Evolutionary conservation across 176 grass and related monocot genomes (phyloP).

Genomic region (Hyparrhenia diplandra): DNA sequence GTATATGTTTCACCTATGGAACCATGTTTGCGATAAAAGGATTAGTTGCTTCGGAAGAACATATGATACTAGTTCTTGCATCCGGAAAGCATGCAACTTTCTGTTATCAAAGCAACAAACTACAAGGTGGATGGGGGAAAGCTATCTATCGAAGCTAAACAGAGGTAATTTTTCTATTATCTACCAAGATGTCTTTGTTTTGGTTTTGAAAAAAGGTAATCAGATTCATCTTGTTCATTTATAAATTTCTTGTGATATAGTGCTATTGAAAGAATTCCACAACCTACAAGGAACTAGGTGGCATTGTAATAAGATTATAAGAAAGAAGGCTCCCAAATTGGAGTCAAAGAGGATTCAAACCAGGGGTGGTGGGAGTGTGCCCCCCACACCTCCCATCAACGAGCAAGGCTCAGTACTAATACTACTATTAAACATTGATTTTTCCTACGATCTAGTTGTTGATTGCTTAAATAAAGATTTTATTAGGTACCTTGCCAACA

Average conservation of each 20-base stretch:
- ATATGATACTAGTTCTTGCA: constrained; percentile 28
- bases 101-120: constrained; percentile 32
- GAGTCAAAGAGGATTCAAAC: too few species aligned
- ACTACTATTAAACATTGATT: too few species aligned
- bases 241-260: background rate
- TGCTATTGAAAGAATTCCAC: too few species aligned
- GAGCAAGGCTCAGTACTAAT: too few species aligned
- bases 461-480: too few species aligned
- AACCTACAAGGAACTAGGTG: too few species aligned
- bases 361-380: too few species aligned
- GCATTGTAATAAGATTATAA: too few species aligned
- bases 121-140: constrained; percentile 40
- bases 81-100: constrained; percentile 37
- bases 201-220: background rate
- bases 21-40: constrained; percentile 32
- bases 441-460: too few species aligned
- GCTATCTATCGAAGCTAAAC: constrained; percentile 22
- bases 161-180: background rate
- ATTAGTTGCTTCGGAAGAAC: constrained; percentile 27
- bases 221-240: background rate
- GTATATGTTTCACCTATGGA: constrained; percentile 36
- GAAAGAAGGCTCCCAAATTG: too few species aligned
- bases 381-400: too few species aligned
- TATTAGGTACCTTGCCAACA: too few species aligned
- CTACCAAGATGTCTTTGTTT: background rate